Evolutionary conservation across 371 early-diverging fungal genomes (phyloP).

Genomic region (Smittium culicis): DNA sequence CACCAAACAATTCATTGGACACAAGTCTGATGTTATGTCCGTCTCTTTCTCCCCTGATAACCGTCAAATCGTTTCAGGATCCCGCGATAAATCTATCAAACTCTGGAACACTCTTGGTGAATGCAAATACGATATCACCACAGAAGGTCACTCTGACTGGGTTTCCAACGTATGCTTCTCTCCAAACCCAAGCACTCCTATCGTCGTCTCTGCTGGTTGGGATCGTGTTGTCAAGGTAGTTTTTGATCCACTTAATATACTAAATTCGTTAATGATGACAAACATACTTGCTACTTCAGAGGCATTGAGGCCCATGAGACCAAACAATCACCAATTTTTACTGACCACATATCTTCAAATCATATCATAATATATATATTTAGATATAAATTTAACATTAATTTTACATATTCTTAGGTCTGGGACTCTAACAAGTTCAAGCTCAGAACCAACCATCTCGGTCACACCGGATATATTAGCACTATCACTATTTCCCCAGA

Average conservation of each 20-base stretch:
- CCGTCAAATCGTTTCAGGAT: conserved; percentile 95
- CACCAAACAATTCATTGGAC: conserved; percentile 91
- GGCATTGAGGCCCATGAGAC: conserved; percentile 31
- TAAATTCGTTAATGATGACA: conserved; percentile 24
- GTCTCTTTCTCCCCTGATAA: conserved; percentile 98
- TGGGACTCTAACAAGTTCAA: conserved; percentile 97
- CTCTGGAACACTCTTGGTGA: conserved; percentile 98
- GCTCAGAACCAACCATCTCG: conserved; percentile 96
- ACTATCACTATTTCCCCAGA: conserved; percentile 97
- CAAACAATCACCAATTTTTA: not conserved
- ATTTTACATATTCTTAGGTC: conserved; percentile 49
- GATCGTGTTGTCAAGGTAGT: conserved; percentile 97
- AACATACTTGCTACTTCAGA: conserved; percentile 36
- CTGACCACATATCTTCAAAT: too few species aligned
- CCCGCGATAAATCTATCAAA: conserved; percentile 97
- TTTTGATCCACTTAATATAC: conserved; percentile 4
- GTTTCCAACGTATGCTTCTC: conserved; percentile 97
- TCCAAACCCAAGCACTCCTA: conserved; percentile 93
- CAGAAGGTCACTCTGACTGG: conserved; percentile 95
- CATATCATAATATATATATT: too few species aligned
- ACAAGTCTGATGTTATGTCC: conserved; percentile 92
- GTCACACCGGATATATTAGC: conserved; percentile 96
- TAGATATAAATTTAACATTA: too few species aligned
- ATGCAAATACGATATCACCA: conserved; percentile 91
- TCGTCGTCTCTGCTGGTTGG: conserved; percentile 96